A percentile compares a stretch with the other conserved stretches of the same genome.
These are phyloP conservation scores for Aspergillus aculeatus DNA, from an alignment of 2,329 filamentous ascomycete genomes.

Conservation along the genomic window DNA sequence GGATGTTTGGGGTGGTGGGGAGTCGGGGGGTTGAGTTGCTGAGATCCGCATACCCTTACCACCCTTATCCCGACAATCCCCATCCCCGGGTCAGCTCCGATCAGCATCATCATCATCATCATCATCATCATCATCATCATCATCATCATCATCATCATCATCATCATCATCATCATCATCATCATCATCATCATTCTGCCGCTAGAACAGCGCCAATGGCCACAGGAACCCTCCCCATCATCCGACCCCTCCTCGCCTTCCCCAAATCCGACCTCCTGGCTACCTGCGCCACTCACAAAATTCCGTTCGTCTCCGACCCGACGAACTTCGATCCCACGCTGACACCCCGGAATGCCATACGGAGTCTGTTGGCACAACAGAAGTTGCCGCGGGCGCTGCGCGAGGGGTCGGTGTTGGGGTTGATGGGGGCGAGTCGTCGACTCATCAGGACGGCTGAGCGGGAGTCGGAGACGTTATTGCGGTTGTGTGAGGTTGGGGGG, in stretches of 20 bases:
- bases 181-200: too few species aligned
- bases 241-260: slow-evolving; percentile 47
- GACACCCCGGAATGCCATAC: slow-evolving; percentile 77
- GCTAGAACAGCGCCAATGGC: slow-evolving; percentile 19
- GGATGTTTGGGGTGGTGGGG: slow-evolving; percentile 68
- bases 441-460: slow-evolving; percentile 49
- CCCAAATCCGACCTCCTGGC: slow-evolving; percentile 64
- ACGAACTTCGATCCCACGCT: slow-evolving; percentile 78
- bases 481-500: background rate
- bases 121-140: too few species aligned
- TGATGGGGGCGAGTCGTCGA: slow-evolving; percentile 56
- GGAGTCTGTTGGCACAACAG: slow-evolving; percentile 61
- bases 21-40: slow-evolving; percentile 55
- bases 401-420: slow-evolving; percentile 60
- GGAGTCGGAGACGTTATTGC: slow-evolving; percentile 46
- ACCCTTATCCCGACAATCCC: too few species aligned
- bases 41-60: background rate
- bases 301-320: slow-evolving; percentile 78
- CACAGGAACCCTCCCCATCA: slow-evolving; percentile 37
- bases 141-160: too few species aligned
- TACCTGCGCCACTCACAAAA: slow-evolving; percentile 65
- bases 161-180: too few species aligned
- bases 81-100: background rate
- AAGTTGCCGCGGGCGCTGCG: slow-evolving; percentile 68
- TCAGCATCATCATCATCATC: too few species aligned